Evolutionary conservation across 768 basidiomycete species (phyloP), one percentile per base, ranked within the genome.

Genomic region (Pleurotus cornucopiae): DNA sequence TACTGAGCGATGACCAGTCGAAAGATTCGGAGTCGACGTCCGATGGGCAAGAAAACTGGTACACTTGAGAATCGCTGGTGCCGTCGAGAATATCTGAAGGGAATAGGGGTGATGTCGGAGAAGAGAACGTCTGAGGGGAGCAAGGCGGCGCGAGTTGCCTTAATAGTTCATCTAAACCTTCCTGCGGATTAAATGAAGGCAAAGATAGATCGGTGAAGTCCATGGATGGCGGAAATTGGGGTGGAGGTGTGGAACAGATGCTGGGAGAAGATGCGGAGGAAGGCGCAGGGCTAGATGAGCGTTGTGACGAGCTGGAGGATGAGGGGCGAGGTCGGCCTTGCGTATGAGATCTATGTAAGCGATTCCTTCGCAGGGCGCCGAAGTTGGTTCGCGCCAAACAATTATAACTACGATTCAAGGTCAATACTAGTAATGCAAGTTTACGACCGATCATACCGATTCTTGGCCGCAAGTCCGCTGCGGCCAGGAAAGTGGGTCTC

Each of bases 401-500:
- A 44, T 66, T 67, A 43, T 62, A 62, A 43, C 61, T 62, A 40
- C 16, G 23, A 6, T 30, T 34, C 30, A 11, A 9, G 30, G 30
- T 34, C 30, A 34, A 34, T 34, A 0, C 11, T 11, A 34, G 7
- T 34, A 7, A 34, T 11, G 11, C 2, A 34, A 3, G 9, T 34
- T 34, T 34, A 34, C 30, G 30, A 34, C 30, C 30, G 5, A 46
- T 30, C 59, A 53, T 58, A 81, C 80, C 81, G 73, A 66, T 84
- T 84, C 73, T 83, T 84, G 13, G 81, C 81, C 2, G 81, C 79
- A 18, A 84, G 69, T 12, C 81, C 82, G n/a, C 81, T 84, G 45
- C 82, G 73, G 5, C 82, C 81, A 45, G 82, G 82, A 66, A 84
- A 82, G 61, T 82, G 80, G 5, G 77, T 80, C 62, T 81, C 80